Evolutionary conservation across 495 filamentous ascomycete genomes (phyloP).

Genomic region (Talaromyces wortmannii): DNA sequence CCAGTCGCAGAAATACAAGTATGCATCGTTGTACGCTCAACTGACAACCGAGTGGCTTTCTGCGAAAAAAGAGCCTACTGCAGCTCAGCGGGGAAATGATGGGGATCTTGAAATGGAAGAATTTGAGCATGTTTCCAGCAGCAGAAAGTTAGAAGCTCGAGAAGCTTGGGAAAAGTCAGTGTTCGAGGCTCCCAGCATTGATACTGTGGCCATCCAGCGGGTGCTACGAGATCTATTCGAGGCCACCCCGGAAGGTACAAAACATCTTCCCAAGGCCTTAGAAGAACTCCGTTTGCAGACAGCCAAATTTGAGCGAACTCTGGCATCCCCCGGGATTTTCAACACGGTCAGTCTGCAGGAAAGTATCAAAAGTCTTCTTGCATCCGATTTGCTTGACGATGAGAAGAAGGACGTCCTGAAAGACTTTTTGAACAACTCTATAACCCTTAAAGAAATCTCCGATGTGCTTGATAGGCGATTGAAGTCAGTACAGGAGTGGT

Average conservation of each 20-base stretch:
- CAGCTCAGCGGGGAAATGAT: not conserved
- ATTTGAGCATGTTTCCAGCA: slow-evolving; percentile 17
- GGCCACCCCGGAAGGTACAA: slow-evolving; percentile 1
- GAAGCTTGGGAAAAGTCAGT: slow-evolving; percentile 45
- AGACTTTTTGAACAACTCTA: slow-evolving; percentile 40
- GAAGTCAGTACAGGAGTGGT: slow-evolving; percentile 44
- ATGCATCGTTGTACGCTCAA: slow-evolving; percentile 49
- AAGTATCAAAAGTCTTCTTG: slow-evolving; percentile 41
- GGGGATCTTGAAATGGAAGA: slow-evolving; percentile 14
- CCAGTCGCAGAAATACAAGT: slow-evolving; percentile 44
- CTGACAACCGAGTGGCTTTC: slow-evolving; percentile 49
- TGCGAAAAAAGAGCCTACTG: slow-evolving; percentile 8
- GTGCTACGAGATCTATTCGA: slow-evolving; percentile 42
- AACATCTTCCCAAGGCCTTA: slow-evolving; percentile 16
- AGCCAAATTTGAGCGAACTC: slow-evolving; percentile 1
- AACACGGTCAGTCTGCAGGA: slow-evolving; percentile 21
- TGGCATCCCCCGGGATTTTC: slow-evolving; percentile 20
- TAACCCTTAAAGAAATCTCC: slow-evolving; percentile 45
- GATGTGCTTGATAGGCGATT: slow-evolving; percentile 58
- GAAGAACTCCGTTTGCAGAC: slow-evolving; percentile 19
- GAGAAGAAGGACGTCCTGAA: slow-evolving; percentile 45
- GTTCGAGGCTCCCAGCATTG: slow-evolving; percentile 38
- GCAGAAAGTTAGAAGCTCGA: slow-evolving; percentile 15
- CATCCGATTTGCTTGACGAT: slow-evolving; percentile 46
- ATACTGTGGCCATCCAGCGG: slow-evolving; percentile 26